Base-by-base conservation (phyloP, 2,329 filamentous ascomycete species). In the Pseudocercospora ulei region DNA sequence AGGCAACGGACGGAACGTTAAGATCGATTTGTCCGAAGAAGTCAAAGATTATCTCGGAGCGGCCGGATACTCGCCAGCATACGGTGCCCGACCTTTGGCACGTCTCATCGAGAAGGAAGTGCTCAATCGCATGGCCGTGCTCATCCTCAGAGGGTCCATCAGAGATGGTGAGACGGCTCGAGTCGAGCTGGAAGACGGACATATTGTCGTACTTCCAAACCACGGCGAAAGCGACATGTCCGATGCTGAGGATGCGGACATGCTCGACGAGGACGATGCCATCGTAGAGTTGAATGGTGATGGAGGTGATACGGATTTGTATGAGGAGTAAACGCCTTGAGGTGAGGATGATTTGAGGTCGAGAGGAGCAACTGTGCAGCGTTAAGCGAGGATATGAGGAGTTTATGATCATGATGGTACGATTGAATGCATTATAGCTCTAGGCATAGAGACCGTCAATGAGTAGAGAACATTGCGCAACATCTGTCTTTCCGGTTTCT, bases 51-150 rank as follows among this genome's bases (percentile, higher is more conserved):
- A 94, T 62, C 75, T 98, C 5, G 90, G 86, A 53, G 76, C 75
- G 25, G 82, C 87, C 0, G 90, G 90, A 6, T 98, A 98, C 67
- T 93, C 84, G 8, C 90, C 90, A 1, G 86, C 84, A 1, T 98
- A 98, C 56, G 90, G 90, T 62, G 90, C 90, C 25, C 75, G 90
- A 41, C 90, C 90, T 22, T 68, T 98, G 13, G 77, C 80, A 11
- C 75, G 90, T 37, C 75, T 98, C 43, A 95, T 98, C 53, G 90
- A 98, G 69, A 90, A 90, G 65, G 90, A 98, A 63, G 85, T 98
- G 2, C 76, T 98, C 55, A 98, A 98, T 65, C 78, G 80, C 34
- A 69, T 98, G 48, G 90, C 90, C 1, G 82, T 98, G 25, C 73
- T 96, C 48, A 92, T 98, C 48, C 71, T 98, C 14, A 76, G 86